Percentiles rank a stretch among this genome's conserved stretches.
Evolutionary conservation across 192 early-diverging fungal genomes (phyloP).

Genomic region (Backusella parvicylindrica): DNA sequence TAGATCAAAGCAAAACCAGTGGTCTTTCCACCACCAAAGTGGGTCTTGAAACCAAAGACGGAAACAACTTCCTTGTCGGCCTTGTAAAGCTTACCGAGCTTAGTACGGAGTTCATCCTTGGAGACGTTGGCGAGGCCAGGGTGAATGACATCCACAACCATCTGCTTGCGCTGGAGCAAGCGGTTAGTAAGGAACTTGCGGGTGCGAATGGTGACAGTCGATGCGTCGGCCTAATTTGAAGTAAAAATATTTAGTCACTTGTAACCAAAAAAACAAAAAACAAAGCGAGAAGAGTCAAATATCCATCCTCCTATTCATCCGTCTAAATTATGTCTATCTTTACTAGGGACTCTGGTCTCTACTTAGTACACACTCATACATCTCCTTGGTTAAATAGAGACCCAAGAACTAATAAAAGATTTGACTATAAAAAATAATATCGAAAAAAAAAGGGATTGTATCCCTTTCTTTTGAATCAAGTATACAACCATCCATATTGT

Average conservation of each 20-base stretch:
- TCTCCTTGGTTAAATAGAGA: not conserved
- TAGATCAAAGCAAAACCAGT: conserved; percentile 97
- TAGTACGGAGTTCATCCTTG: conserved; percentile 90
- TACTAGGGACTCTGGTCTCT: not conserved
- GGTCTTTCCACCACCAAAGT: conserved; percentile 94
- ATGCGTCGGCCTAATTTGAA: conserved; percentile 37
- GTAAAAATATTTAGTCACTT: too few species aligned
- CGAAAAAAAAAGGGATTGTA: not conserved
- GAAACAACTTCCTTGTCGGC: conserved; percentile 83
- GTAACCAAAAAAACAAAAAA: not conserved
- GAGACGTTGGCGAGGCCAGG: conserved; percentile 90
- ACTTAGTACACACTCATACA: not conserved
- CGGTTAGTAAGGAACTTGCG: conserved; percentile 99
- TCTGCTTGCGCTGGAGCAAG: conserved; percentile 95
- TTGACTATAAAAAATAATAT: not conserved
- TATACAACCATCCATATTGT: not conserved
- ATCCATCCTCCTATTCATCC: conserved; percentile 10
- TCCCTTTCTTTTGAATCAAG: not conserved
- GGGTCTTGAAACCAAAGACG: conserved; percentile 92
- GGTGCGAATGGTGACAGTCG: conserved; percentile 93
- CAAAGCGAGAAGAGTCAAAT: not conserved
- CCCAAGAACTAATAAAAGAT: not conserved
- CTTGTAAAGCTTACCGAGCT: conserved; percentile 96
- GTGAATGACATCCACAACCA: conserved; percentile 96
- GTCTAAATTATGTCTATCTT: not conserved